phyloP scores from a whole-genome alignment of 2,329 filamentous ascomycete genomes.

The Herpotrichia juniperi region DNA sequence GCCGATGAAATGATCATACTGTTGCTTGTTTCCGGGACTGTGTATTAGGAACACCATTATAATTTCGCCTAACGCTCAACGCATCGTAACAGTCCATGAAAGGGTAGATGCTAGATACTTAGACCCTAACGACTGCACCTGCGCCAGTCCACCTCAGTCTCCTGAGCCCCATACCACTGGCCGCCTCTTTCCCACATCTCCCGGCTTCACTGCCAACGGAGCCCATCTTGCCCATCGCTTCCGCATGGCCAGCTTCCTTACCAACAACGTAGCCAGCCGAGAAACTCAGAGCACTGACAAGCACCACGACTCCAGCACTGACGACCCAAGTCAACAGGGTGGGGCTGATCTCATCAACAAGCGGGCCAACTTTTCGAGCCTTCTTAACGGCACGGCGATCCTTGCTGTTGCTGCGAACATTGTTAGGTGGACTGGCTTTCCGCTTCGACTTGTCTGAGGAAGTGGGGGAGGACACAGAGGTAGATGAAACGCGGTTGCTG shows the following conservation, averaged over 20 bases:
- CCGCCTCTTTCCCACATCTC: slow-evolving; percentile 41
- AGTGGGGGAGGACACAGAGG: slow-evolving; percentile 31
- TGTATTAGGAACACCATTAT: no score
- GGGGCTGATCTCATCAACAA: slow-evolving; percentile 57
- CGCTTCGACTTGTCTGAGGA: slow-evolving; percentile 51
- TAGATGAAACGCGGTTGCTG: slow-evolving; percentile 25
- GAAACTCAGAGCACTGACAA: slow-evolving; percentile 69
- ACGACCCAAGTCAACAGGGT: slow-evolving; percentile 71
- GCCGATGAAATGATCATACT: no score
- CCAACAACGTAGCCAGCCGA: slow-evolving; percentile 68
- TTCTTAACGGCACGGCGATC: slow-evolving; percentile 55
- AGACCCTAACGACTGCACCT: slow-evolving; percentile 20
- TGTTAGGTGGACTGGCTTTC: slow-evolving; percentile 45
- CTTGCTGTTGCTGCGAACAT: slow-evolving; percentile 49
- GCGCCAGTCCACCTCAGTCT: slow-evolving; percentile 40
- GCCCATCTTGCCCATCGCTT: slow-evolving; percentile 48
- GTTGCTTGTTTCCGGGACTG: no score
- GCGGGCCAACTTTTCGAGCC: slow-evolving; percentile 39
- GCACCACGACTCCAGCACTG: slow-evolving; percentile 67
- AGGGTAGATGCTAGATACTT: no score
- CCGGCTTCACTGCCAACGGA: slow-evolving; percentile 35
- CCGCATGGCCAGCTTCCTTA: slow-evolving; percentile 62
- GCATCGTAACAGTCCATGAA: no score
- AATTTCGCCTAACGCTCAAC: no score
- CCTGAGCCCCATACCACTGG: slow-evolving; percentile 32